Conservation (phyloP, 768 basidiomycete species). For the Trametopsis cervina region DNA sequence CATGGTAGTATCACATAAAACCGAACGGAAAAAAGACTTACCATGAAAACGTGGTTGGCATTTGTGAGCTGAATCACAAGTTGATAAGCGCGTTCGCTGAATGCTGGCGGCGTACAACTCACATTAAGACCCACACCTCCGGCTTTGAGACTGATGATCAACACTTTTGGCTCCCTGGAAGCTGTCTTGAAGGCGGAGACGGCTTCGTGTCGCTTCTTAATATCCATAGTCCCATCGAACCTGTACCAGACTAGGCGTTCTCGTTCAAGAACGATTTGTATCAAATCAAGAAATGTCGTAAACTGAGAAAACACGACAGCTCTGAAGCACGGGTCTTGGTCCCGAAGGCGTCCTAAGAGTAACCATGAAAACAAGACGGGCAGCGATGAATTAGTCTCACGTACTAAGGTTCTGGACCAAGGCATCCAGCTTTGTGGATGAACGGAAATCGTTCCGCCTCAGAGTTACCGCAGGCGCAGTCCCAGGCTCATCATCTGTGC, state of each 20-base stretch:
- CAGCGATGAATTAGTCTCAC: conserved; percentile 6
- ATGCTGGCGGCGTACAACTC: conserved; percentile 25
- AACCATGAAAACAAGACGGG: not conserved
- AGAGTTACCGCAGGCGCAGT: conserved; percentile 44
- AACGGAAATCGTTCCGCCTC: conserved; percentile 76
- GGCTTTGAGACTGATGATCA: conserved; percentile 79
- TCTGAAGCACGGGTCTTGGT: conserved; percentile 71
- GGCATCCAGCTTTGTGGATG: conserved; percentile 89
- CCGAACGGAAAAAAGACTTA: conserved; percentile 21
- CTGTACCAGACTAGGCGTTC: conserved; percentile 66
- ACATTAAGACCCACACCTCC: conserved; percentile 91
- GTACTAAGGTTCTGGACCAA: conserved; percentile 65
- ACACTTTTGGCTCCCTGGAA: conserved; percentile 64
- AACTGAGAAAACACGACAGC: conserved; percentile 91
- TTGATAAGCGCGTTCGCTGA: conserved; percentile 1
- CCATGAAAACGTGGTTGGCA: conserved; percentile 87
- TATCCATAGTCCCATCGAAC: conserved; percentile 90
- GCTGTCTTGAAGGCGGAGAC: conserved; percentile 70
- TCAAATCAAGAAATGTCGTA: conserved; percentile 80
- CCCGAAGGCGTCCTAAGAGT: conserved; percentile 46
- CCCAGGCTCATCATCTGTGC: conserved; percentile 16
- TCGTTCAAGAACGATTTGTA: conserved; percentile 61
- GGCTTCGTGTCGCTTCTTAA: conserved; percentile 71
- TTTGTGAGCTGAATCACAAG: conserved; percentile 47
- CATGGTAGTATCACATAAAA: not conserved